Evolutionary conservation across 2,329 filamentous ascomycete genomes (phyloP).

Genomic region (Cordyceps cateniannulata): DNA sequence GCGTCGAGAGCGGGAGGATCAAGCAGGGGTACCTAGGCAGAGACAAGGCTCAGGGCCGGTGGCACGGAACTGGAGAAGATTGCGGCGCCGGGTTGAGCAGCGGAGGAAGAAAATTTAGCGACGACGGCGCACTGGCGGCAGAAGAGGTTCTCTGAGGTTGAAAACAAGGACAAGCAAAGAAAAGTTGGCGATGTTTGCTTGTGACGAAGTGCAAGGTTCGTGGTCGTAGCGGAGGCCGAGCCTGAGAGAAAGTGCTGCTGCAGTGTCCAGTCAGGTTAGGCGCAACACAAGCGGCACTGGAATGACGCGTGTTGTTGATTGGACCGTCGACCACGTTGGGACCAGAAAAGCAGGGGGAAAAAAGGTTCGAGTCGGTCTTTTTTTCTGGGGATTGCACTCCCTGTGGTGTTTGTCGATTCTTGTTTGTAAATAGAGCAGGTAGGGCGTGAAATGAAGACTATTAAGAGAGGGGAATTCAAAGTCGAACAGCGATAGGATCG

Average conservation of each 20-base stretch:
- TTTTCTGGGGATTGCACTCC: not conserved
- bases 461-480: not conserved
- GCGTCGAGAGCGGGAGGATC: slow-evolving; percentile 9
- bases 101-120: not conserved
- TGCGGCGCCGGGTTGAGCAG: not conserved
- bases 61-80: not conserved
- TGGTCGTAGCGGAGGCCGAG: not conserved
- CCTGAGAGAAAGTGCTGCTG: not conserved
- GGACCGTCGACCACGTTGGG: not conserved
- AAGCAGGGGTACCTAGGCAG: slow-evolving; percentile 11
- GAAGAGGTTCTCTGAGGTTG: not conserved
- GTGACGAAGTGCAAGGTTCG: not conserved
- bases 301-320: slow-evolving; percentile 8
- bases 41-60: slow-evolving; percentile 7
- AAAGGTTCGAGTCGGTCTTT: not conserved
- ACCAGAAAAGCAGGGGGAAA: not conserved
- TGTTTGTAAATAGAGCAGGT: not conserved
- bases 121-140: not conserved
- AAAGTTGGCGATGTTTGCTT: not conserved
- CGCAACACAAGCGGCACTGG: not conserved
- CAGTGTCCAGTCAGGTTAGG: not conserved
- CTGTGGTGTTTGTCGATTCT: not conserved
- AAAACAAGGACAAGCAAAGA: not conserved
- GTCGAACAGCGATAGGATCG: not conserved
- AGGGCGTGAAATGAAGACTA: not conserved